phyloP scores from a whole-genome alignment of 2,329 filamentous ascomycete species.

The Pseudocercospora cruenta region DNA sequence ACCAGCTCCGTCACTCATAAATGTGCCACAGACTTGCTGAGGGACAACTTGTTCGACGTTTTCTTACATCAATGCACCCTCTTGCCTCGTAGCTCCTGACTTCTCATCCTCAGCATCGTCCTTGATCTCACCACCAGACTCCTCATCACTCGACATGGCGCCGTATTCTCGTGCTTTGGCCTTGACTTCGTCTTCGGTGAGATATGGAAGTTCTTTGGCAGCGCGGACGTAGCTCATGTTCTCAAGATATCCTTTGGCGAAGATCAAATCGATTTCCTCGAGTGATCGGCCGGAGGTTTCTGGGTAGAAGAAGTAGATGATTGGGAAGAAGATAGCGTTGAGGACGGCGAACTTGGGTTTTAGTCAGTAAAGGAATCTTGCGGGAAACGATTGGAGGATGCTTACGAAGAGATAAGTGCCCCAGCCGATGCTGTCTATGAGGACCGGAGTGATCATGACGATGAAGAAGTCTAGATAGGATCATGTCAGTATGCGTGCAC shows the following conservation, averaged over 20 bases:
- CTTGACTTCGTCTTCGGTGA: conserved; percentile 42
- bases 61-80: background rate
- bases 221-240: conserved; percentile 43
- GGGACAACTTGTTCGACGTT: too few species aligned
- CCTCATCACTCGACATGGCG: conserved; percentile 16
- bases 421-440: conserved; percentile 53
- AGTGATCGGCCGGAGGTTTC: conserved; percentile 32
- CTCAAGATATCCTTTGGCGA: conserved; percentile 30
- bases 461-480: conserved; percentile 42
- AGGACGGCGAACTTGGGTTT: conserved; percentile 41
- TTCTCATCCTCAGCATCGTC: conserved; percentile 17
- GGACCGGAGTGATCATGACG: conserved; percentile 46
- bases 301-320: conserved; percentile 63
- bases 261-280: conserved; percentile 35
- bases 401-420: conserved; percentile 44
- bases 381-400: background rate
- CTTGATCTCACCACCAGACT: conserved; percentile 10
- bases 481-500: background rate
- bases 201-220: conserved; percentile 41
- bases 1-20: background rate
- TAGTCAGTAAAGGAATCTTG: background rate
- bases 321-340: conserved; percentile 51
- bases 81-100: background rate
- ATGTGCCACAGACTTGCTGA: background rate
- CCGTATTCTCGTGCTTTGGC: conserved; percentile 37